phyloP scores from a whole-genome alignment of 345 rosid species.

The Aquilaria yunnanensis region DNA sequence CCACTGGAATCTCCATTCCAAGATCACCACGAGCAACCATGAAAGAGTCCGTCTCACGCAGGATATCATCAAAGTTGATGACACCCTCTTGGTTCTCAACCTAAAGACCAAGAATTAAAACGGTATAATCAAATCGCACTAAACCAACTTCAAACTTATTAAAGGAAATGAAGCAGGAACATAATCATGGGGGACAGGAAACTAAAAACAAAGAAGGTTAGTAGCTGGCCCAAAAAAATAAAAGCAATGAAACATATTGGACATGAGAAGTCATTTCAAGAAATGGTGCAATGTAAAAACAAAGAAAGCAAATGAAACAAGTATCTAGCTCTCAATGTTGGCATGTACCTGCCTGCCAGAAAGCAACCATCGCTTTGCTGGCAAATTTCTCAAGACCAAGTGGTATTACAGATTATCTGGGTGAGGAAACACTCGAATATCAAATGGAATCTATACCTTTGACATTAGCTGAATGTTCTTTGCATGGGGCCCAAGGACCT shows the following conservation, averaged over 20 bases:
- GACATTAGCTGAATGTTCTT: constrained; percentile 76
- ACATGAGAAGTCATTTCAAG: no score
- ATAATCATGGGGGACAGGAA: no score
- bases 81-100: constrained; percentile 96
- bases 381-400: no score
- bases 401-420: no score
- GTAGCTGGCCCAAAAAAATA: no score
- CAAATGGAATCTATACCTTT: constrained; percentile 41
- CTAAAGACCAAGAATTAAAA: constrained; percentile 24
- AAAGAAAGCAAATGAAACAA: no score
- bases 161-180: not conserved
- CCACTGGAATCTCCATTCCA: constrained; percentile 92
- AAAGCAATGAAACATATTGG: no score
- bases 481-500: constrained; percentile 77
- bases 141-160: not conserved
- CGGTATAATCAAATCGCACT: not conserved
- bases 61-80: constrained; percentile 82
- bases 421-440: not conserved
- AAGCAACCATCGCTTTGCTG: no score
- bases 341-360: no score
- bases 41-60: constrained; percentile 87
- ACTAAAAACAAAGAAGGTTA: no score
- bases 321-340: no score
- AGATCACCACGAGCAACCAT: constrained; percentile 99
- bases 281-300: no score